Evolutionary conservation across 169 alveolate genomes (phyloP), one percentile per base, ranked within the genome.

Genomic region (Eimeria tenella): DNA sequence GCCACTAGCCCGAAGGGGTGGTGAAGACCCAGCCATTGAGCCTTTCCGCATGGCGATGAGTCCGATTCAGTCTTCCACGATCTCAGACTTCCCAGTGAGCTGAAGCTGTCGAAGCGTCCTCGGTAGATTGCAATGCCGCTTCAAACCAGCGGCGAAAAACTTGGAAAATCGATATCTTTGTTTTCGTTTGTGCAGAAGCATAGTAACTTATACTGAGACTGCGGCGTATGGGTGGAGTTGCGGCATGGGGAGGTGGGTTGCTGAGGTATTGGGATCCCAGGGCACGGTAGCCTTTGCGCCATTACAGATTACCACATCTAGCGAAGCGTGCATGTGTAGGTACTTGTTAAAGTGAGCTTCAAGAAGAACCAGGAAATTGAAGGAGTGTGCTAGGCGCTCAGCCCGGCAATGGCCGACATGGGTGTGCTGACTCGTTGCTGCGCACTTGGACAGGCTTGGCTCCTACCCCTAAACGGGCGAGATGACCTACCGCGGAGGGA

Each of bases 401-500:
- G 42, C 42, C 42, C 42, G 42, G 42, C 42, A 42, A 42, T 31
- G 5, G 53, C 5, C 5, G 25, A 7, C 13, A 25, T 5, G 25
- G 4, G 0, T 5, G 53, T 56, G 17, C 7, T 4, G 5, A n/a
- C 58, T 3, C 7, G 58, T 11, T 19, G 11, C 60, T 13, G 11
- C 19, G 7, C 58, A 11, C 58, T 23, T 73, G 58, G 49, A 42
- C 87, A 77, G 87, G 87, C 87, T 77, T 77, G 70, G 70, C 15
- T 15, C 70, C 23, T 60, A 15, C n/a, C 87, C 87, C 58, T 77
- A 52, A n/a, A n/a, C 68, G 87, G 87, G 58, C 53, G 87, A 52
- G 87, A 77, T 77, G 87, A 50, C 70, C 87, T 77, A 77, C 70
- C 87, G 87, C 70, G 93, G 79, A 60, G 65, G 84, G 13, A 50